phyloP scores from a whole-genome alignment of 805 yeast genomes.

The Millerozyma acaciae region DNA sequence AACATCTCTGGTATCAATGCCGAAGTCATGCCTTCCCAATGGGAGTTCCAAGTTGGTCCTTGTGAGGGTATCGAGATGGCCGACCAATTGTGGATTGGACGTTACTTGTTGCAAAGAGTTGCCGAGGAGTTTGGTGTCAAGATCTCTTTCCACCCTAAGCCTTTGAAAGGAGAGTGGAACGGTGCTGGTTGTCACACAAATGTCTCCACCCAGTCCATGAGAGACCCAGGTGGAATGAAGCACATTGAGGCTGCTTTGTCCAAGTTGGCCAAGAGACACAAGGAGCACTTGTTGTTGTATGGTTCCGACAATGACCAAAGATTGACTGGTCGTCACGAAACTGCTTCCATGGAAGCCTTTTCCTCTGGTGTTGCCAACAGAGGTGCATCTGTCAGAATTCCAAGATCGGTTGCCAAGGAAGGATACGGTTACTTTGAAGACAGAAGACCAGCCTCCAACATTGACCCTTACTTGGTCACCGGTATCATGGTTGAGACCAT shows the following conservation, averaged over 20 bases:
- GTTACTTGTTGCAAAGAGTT: constrained; percentile 87
- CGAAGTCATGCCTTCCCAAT: constrained; percentile 99
- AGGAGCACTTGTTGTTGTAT: constrained; percentile 90
- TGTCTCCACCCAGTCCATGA: constrained; percentile 90
- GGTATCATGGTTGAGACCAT: constrained; percentile 98
- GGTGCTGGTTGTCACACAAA: constrained; percentile 99
- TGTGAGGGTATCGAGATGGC: constrained; percentile 95
- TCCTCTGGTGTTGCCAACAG: constrained; percentile 99
- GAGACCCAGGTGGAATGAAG: constrained; percentile 95
- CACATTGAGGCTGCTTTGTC: constrained; percentile 87
- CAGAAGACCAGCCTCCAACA: constrained; percentile 99
- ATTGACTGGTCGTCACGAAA: constrained; percentile 97
- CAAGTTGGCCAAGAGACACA: constrained; percentile 92
- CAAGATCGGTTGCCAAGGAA: constrained; percentile 97
- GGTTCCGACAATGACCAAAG: constrained; percentile 95
- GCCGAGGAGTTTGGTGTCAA: constrained; percentile 99
- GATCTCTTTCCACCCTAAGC: constrained; percentile 99
- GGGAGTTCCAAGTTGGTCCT: constrained; percentile 99
- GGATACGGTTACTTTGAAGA: constrained; percentile 99
- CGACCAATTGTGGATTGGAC: constrained; percentile 94
- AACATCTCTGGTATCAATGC: constrained; percentile 95
- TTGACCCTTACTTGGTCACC: constrained; percentile 97
- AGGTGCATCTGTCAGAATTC: constrained; percentile 98
- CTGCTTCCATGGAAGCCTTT: constrained; percentile 88
- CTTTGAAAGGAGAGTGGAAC: constrained; percentile 98